phyloP scores from a whole-genome alignment of 1,284 basidiomycete genomes.

The Austroboletus novae-zelandiae region DNA sequence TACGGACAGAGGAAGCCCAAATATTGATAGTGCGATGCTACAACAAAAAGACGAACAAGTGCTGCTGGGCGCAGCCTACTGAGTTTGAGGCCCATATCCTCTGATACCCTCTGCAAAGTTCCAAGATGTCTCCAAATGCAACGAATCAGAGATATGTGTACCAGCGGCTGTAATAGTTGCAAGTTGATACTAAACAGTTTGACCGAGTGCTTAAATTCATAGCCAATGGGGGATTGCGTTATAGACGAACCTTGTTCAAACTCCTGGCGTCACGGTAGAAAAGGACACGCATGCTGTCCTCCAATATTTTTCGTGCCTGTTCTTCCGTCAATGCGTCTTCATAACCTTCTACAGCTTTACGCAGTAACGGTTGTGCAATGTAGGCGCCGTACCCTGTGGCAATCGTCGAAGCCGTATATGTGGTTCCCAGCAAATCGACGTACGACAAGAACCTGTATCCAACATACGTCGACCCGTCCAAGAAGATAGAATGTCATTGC shows the following conservation, averaged over 20 bases:
- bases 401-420: constrained; percentile 91
- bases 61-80: constrained; percentile 36
- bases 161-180: constrained; percentile 84
- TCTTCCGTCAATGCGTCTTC: constrained; percentile 77
- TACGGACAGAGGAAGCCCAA: background rate
- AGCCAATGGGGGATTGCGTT: background rate
- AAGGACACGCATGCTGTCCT: constrained; percentile 90
- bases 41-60: constrained; percentile 5
- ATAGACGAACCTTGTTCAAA: constrained; percentile 81
- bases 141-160: constrained; percentile 78
- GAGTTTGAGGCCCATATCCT: constrained; percentile 78
- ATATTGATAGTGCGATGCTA: constrained; percentile 10
- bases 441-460: constrained; percentile 82
- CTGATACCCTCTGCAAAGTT: constrained; percentile 89
- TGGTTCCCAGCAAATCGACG: constrained; percentile 96
- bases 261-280: constrained; percentile 97
- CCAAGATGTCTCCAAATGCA: constrained; percentile 81
- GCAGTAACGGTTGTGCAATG: constrained; percentile 90
- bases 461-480: background rate
- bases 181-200: constrained; percentile 83
- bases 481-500: constrained; percentile 13
- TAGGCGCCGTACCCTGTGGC: constrained; percentile 97
- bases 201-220: background rate
- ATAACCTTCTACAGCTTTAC: constrained; percentile 84
- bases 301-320: constrained; percentile 78